Evolutionary conservation across 768 basidiomycete species (phyloP).

Genomic region (Amanita inopinata): DNA sequence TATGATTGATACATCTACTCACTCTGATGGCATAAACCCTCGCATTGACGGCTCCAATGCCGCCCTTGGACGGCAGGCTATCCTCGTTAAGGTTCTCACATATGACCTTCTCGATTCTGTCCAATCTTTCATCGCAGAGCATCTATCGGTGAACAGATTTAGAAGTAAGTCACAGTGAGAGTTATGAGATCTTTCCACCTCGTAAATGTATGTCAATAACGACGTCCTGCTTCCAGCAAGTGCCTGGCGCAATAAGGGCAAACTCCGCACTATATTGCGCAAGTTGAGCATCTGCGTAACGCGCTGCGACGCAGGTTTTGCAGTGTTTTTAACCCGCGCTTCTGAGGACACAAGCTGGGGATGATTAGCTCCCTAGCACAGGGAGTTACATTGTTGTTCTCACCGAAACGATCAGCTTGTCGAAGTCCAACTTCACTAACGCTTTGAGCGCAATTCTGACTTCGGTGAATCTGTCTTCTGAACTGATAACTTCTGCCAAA

Average conservation of each 20-base stretch:
- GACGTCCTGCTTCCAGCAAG: slow-evolving; percentile 48
- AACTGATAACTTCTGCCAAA: slow-evolving; percentile 58
- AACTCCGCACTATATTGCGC: slow-evolving; percentile 55
- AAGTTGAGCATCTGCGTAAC: slow-evolving; percentile 76
- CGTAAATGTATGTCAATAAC: slow-evolving; percentile 50
- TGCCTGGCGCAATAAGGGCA: slow-evolving; percentile 56
- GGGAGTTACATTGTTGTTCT: slow-evolving; percentile 10
- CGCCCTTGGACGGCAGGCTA: slow-evolving; percentile 49
- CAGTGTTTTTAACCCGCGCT: slow-evolving; percentile 38
- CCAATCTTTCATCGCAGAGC: slow-evolving; percentile 65
- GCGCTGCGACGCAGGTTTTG: slow-evolving; percentile 57
- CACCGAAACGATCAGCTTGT: slow-evolving; percentile 73
- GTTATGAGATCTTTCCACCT: slow-evolving; percentile 28
- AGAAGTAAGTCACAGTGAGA: not conserved
- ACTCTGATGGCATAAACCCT: slow-evolving; percentile 86
- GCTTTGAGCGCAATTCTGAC: slow-evolving; percentile 59
- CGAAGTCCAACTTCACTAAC: slow-evolving; percentile 77
- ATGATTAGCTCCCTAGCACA: not conserved
- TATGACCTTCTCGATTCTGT: slow-evolving; percentile 50
- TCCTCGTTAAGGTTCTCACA: slow-evolving; percentile 67
- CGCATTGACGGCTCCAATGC: slow-evolving; percentile 65
- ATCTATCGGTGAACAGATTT: slow-evolving; percentile 33
- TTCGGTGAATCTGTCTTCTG: slow-evolving; percentile 64
- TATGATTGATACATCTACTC: not conserved
- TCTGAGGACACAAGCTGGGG: slow-evolving; percentile 58